Base-by-base conservation (phyloP, 2,329 filamentous ascomycete species). In the Colletotrichum sp. region DNA sequence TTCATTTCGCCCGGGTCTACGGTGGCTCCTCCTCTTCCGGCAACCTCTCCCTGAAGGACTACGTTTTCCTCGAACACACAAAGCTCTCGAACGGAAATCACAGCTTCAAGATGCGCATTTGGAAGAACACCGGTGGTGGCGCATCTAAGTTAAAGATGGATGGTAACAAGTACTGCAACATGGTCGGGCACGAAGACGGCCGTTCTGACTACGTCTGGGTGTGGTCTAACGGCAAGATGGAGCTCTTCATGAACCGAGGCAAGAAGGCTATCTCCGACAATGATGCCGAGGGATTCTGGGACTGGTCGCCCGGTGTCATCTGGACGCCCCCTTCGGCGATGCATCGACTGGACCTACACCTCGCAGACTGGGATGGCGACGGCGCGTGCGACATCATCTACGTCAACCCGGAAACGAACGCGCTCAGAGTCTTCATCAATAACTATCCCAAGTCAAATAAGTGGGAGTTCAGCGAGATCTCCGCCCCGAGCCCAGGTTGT, bases 351-450 rank as follows among this genome's bases (percentile, higher is more conserved):
- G 80, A 80, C 64, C 59, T 86, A 3, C 82, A 85, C 59, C 74
- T 85, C 8, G 79, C 78, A 3, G 85, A 86, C 75, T 86, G 82
- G 81, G 81, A 86, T 63, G 82, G 81, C 8, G 84, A 86, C 72
- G 84, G 84, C 1, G 71, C 76, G 1, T 82, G 80, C 63, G 85
- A 86, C 59, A 81, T 85, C 34, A 78, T 85, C 30, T 26, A 49
- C 64, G 64, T 67, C 24, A 44, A 67, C 24, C 39, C 49, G 9
- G 26, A n/a, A 32, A 18, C 59, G 2, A 30, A 30, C 16, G 26
- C 26, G 16, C 59, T 62, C 28, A 62, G 26, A n/a, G 26, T 62
- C 59, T 62, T 28, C 59, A 30, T 62, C 28, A 32, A 30, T 9
- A 30, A 30, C 18, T n/a, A 32, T 62, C 26, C 16, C 0, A 32